Conservation (phyloP, 768 basidiomycete genomes). For the Hortiboletus campestris region DNA sequence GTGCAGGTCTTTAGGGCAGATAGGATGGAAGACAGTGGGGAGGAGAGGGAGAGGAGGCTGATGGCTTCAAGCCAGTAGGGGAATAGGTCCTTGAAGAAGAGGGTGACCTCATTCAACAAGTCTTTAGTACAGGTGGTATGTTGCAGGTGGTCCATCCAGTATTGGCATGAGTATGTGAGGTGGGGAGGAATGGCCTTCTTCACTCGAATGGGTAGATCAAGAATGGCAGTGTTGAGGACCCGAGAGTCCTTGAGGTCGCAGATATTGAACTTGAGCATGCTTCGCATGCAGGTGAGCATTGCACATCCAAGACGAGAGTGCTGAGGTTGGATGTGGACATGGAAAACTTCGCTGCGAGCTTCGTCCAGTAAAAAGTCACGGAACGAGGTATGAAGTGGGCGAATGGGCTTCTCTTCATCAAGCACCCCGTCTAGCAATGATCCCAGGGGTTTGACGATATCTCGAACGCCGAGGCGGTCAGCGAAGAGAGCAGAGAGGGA, state of each 20-base stretch:
- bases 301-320: not conserved
- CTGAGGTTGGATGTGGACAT: not conserved
- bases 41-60: constrained; percentile 4
- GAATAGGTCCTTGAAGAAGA: not conserved
- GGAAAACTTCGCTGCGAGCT: not conserved
- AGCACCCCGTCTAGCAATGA: not conserved
- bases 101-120: not conserved
- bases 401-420: not conserved
- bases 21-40: not conserved
- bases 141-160: constrained; percentile 2
- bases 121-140: not conserved
- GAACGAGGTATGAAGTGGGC: constrained; percentile 1
- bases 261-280: too few relatives aligned
- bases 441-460: not conserved
- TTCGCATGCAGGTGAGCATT: not conserved
- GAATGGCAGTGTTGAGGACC: not conserved
- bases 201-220: not conserved
- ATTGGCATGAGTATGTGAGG: not conserved
- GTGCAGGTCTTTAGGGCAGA: not conserved
- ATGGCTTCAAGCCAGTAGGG: constrained; percentile 27
- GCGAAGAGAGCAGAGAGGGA: too few relatives aligned
- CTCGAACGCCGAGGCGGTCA: too few relatives aligned
- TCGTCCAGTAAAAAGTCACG: not conserved
- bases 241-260: not conserved
- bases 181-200: not conserved